Base-by-base conservation (phyloP, 2,329 filamentous ascomycete genomes). In the Rhynchosporium agropyri region DNA sequence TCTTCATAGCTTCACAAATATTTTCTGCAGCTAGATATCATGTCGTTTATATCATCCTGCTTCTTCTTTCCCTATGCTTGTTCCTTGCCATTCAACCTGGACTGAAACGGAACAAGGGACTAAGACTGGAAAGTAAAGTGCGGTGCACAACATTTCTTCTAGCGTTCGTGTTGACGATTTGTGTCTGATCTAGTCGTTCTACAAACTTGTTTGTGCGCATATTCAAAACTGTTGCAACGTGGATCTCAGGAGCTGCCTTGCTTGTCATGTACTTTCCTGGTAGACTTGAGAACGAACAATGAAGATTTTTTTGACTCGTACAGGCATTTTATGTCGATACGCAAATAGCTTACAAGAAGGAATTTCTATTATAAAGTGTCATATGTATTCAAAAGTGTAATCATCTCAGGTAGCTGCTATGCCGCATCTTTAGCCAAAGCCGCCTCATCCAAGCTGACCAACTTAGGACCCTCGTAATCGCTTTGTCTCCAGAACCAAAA, bases 401-500 rank as follows among this genome's bases (percentile, higher is more conserved):
- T 45, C 28, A 28, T 26, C 38, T 56, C 53, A 8, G 12, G 15
- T 13, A 10, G 8, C 51, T 26, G 53, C 57, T 64, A 57, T 28
- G 54, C 54, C 0, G 45, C 53, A 38, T 58, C 60, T 53, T 62
- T 56, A 20, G 60, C 60, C 60, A 62, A 51, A 9, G 33, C 45
- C 15, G 53, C 53, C 31, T 46, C 54, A 46, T 56, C 45, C 53
- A 62, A 53, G 28, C 28, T 40, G 26, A 62, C 60, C 54, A 62
- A 46, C 15, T 29, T 62, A 20, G 60, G 60, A 2, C 60, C 60
- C 15, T 50, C n/a, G 45, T 62, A 62, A 33, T 51, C 42, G 8
- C 60, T 36, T 45, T 56, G 61, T 29, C 72, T 73, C 7, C 70
- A 62, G 10, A 79, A 65, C 79, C 79, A 81, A 74, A 77, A 80